Base-by-base conservation (phyloP, 2,329 filamentous ascomycete species). In the Hymenoscyphus salicellus region DNA sequence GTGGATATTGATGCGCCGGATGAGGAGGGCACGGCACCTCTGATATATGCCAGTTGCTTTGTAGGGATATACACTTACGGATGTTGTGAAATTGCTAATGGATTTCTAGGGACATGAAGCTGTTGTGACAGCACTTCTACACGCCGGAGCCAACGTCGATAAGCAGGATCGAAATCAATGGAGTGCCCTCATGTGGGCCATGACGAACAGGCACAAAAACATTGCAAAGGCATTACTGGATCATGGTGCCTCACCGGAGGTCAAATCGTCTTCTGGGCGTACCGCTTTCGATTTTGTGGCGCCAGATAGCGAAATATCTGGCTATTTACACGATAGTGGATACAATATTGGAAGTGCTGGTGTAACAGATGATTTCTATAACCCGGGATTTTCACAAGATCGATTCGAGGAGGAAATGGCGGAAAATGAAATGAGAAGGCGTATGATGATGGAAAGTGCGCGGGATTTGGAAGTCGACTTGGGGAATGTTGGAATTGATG, bases 361-460 rank as follows among this genome's bases (percentile, higher is more conserved):
- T 1, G 86, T 92, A 6, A 84, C 84, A 6, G 92, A 96, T 72
- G 95, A 99, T 77, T 99, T 97, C 74, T 99, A 99, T 75, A 93
- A 90, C 71, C 88, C 91, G 1, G 95, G 95, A 0, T 91, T 98
- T 74, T 92, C 90, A 0, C 92, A 98, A 75, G 93, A 97, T 75
- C 87, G 89, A 23, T 98, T 99, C 68, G 95, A 99, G 77, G 94
- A 98, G 75, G 95, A 99, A 76, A 89, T 98, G 84, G 93, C 93
- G 2, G 95, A 99, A 77, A 97, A 92, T 71, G 95, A 98, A 77
- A 87, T 97, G 85, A 92, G 94, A 75, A 86, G 94, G 68, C 87
- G 95, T 36, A 97, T 99, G 93, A 97, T 98, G 94, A 95, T 96
- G 86, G 95, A 99, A 76, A 99, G 95, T 74, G 94, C 95, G 5